These are phyloP conservation scores for Volvox africanus DNA, from an alignment of 139 green algal genomes.

Conservation along the genomic window DNA sequence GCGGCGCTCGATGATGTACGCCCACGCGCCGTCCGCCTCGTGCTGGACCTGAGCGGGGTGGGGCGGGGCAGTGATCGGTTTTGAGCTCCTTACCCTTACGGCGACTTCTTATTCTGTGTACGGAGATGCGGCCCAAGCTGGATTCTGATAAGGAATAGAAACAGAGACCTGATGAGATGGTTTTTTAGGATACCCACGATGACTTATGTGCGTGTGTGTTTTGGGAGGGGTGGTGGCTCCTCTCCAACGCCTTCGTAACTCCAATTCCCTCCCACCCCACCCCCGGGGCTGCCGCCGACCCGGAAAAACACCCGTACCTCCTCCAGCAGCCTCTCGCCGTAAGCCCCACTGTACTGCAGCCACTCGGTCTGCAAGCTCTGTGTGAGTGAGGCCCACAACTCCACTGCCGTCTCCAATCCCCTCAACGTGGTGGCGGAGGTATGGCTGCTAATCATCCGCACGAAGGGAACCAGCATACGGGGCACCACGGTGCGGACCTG, in stretches of 20 bases:
- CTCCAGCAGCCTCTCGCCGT: constrained; percentile 57
- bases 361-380: constrained; percentile 72
- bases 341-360: constrained; percentile 50
- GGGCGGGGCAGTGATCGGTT: not conserved
- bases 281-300: too few relatives aligned
- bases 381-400: constrained; percentile 83
- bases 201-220: too few relatives aligned
- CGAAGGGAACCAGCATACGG: constrained; percentile 12
- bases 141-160: too few relatives aligned
- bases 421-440: constrained; percentile 28
- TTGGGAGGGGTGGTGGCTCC: too few relatives aligned
- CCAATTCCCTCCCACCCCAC: too few relatives aligned
- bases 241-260: too few relatives aligned
- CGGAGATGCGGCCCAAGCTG: too few relatives aligned
- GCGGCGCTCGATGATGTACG: constrained; percentile 87
- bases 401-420: constrained; percentile 82
- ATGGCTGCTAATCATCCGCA: constrained; percentile 32
- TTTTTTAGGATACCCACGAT: too few relatives aligned
- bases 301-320: constrained; percentile 49
- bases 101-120: too few relatives aligned
- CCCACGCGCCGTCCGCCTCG: constrained; percentile 49
- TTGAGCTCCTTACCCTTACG: too few relatives aligned
- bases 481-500: constrained; percentile 29
- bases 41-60: constrained; percentile 6
- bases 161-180: too few relatives aligned